Evolutionary conservation across 805 yeast species (phyloP).

Genomic region (Lipomyces spencermartinsiae): DNA sequence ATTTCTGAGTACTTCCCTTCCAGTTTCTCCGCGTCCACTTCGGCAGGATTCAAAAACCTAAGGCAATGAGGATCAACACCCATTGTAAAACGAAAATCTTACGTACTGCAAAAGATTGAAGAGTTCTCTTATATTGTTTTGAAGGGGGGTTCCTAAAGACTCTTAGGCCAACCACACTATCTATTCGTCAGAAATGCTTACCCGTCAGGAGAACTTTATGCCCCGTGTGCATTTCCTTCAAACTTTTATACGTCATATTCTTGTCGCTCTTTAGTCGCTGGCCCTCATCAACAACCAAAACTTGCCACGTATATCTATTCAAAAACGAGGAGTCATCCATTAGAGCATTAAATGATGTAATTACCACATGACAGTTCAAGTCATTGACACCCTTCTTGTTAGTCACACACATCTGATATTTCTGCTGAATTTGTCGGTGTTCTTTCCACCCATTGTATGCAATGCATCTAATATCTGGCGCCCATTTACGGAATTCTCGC

Average conservation of each 20-base stretch:
- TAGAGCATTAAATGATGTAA: constrained; percentile 84
- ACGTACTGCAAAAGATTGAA: constrained; percentile 75
- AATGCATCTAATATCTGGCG: constrained; percentile 91
- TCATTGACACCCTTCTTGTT: constrained; percentile 11
- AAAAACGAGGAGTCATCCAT: constrained; percentile 68
- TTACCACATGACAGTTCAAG: constrained; percentile 58
- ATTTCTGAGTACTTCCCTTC: constrained; percentile 91
- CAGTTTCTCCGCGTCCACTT: constrained; percentile 81
- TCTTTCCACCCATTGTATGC: constrained; percentile 78
- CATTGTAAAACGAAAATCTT: neutral
- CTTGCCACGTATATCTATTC: constrained; percentile 68
- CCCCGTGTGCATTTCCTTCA: constrained; percentile 69
- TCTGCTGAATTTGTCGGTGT: constrained; percentile 55
- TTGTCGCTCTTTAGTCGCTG: constrained; percentile 77
- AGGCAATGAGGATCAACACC: neutral
- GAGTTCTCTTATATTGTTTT: constrained; percentile 84
- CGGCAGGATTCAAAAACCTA: constrained; percentile 73
- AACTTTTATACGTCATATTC: constrained; percentile 11
- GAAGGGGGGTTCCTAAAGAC: constrained; percentile 85
- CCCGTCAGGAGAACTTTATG: constrained; percentile 82
- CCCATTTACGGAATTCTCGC: constrained; percentile 92
- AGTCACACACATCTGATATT: constrained; percentile 37
- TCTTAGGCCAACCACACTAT: neutral
- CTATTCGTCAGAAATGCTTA: neutral
- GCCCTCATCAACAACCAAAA: constrained; percentile 90